Conservation (phyloP, 2,329 filamentous ascomycete species). For the Xylariales sp. region DNA sequence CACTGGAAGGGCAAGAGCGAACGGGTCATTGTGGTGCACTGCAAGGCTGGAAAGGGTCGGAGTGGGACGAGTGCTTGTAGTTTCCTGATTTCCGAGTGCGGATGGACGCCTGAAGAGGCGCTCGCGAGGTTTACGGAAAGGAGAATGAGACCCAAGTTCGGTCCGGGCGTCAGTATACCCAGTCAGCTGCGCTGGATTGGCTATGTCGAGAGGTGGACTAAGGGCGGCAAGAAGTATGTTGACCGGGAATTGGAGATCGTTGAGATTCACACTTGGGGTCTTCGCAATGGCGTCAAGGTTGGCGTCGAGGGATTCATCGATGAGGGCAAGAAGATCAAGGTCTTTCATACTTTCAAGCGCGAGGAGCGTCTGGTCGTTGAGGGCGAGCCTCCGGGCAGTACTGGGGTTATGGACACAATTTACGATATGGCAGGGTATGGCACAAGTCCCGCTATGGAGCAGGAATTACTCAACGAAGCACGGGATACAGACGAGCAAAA, state of each 20-base stretch:
- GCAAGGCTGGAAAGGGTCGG: conserved; percentile 93
- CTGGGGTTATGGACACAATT: conserved; percentile 45
- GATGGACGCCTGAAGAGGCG: conserved; percentile 50
- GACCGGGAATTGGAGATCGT: conserved; percentile 80
- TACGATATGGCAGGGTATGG: conserved; percentile 47
- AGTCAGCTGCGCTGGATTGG: conserved; percentile 83
- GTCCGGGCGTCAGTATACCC: conserved; percentile 84
- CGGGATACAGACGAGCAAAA: conserved; percentile 16
- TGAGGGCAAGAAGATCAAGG: conserved; percentile 82
- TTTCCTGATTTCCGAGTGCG: conserved; percentile 84
- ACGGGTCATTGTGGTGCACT: conserved; percentile 86
- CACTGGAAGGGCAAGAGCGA: conserved; percentile 30
- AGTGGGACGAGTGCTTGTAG: conserved; percentile 84
- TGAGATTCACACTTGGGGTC: conserved; percentile 85
- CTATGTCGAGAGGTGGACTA: conserved; percentile 85
- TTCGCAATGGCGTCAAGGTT: conserved; percentile 83
- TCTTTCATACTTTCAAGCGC: conserved; percentile 73
- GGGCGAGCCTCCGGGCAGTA: conserved; percentile 45
- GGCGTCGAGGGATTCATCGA: conserved; percentile 80
- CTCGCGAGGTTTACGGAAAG: conserved; percentile 65
- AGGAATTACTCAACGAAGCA: conserved; percentile 33
- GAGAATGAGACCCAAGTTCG: conserved; percentile 86
- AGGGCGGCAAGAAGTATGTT: conserved; percentile 70
- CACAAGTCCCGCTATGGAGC: conserved; percentile 19
- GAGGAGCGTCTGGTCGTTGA: conserved; percentile 68